phyloP scores from a whole-genome alignment of 2,329 filamentous ascomycete species.

The Claviceps pusilla region DNA sequence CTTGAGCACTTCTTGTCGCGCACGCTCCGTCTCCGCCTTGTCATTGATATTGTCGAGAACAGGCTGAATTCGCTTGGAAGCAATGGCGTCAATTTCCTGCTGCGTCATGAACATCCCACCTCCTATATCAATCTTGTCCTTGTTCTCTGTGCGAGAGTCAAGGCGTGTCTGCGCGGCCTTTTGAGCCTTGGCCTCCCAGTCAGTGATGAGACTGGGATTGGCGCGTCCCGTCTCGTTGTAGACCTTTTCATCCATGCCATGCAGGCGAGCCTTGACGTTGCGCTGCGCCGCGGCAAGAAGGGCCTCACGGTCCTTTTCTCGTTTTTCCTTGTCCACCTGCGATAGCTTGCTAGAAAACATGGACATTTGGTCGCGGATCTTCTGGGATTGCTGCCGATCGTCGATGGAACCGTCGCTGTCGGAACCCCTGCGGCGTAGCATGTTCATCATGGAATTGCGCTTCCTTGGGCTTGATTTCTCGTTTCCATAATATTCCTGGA shows the following conservation, averaged over 20 bases:
- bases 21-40: slow-evolving; percentile 57
- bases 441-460: slow-evolving; percentile 37
- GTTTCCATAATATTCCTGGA: slow-evolving; percentile 63
- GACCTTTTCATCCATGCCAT: slow-evolving; percentile 68
- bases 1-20: slow-evolving; percentile 49
- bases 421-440: slow-evolving; percentile 46
- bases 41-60: slow-evolving; percentile 73
- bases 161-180: slow-evolving; percentile 52
- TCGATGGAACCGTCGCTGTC: slow-evolving; percentile 47
- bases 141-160: slow-evolving; percentile 40
- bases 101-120: slow-evolving; percentile 68
- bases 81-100: slow-evolving; percentile 65
- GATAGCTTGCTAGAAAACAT: slow-evolving; percentile 54
- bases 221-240: slow-evolving; percentile 62
- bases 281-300: slow-evolving; percentile 67
- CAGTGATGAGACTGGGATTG: slow-evolving; percentile 49
- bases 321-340: slow-evolving; percentile 58
- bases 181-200: slow-evolving; percentile 68
- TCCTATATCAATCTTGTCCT: slow-evolving; percentile 53
- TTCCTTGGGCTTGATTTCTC: slow-evolving; percentile 20
- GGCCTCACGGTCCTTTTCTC: slow-evolving; percentile 57
- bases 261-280: slow-evolving; percentile 68
- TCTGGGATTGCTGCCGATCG: slow-evolving; percentile 53
- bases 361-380: slow-evolving; percentile 67
- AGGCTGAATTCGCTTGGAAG: slow-evolving; percentile 61